Evolutionary conservation across 306 rosid species (phyloP).

Genomic region (Castanopsis chinensis): DNA sequence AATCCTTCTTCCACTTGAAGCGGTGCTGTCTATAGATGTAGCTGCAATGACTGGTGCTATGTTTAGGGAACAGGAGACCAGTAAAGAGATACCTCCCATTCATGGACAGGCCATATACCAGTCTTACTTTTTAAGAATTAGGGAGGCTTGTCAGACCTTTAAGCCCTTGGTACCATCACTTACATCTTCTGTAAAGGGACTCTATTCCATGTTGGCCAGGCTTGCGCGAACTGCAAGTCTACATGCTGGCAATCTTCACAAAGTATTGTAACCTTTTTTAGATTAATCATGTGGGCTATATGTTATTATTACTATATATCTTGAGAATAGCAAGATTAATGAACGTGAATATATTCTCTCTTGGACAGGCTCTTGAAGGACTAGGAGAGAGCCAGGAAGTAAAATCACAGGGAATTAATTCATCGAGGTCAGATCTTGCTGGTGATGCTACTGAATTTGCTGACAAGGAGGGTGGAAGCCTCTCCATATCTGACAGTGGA

Average conservation of each 20-base stretch:
- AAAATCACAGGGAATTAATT: constrained; percentile 63
- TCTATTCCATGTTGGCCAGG: constrained; percentile 77
- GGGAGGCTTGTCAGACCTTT: constrained; percentile 71
- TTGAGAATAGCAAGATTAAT: constrained; percentile 10
- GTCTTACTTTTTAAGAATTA: constrained; percentile 72
- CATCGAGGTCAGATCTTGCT: constrained; percentile 59
- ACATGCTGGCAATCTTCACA: constrained; percentile 97
- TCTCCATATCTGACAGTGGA: constrained; percentile 49
- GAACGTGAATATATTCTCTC: constrained; percentile 1
- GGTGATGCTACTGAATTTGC: constrained; percentile 58
- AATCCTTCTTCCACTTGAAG: constrained; percentile 85
- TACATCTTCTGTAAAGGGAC: constrained; percentile 77
- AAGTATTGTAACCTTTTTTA: constrained; percentile 49
- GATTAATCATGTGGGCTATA: constrained; percentile 17
- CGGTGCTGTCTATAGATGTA: constrained; percentile 86
- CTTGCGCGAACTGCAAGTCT: constrained; percentile 89
- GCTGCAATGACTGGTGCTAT: constrained; percentile 87
- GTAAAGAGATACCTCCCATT: constrained; percentile 75
- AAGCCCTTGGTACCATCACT: constrained; percentile 79
- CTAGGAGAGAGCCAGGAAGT: constrained; percentile 90
- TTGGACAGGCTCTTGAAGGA: constrained; percentile 93
- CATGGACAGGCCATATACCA: constrained; percentile 99
- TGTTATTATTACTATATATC: not conserved
- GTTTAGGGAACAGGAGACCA: constrained; percentile 69
- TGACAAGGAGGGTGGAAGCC: constrained; percentile 62